phyloP scores from a whole-genome alignment of 2,329 filamentous ascomycete species.

The Sarocladium strictum region DNA sequence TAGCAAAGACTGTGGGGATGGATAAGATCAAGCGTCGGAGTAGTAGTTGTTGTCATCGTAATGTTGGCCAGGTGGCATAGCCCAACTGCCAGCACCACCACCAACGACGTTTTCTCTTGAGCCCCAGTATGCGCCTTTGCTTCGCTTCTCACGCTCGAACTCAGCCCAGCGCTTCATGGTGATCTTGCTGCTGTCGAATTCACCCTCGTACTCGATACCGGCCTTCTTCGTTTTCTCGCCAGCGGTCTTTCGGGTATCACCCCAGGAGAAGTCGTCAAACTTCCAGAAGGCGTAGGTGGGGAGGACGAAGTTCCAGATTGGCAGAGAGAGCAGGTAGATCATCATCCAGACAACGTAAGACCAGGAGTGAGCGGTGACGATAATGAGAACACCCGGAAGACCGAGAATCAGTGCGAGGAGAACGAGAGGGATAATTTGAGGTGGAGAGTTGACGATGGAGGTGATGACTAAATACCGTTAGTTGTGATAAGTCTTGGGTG shows the following conservation, averaged over 20 bases:
- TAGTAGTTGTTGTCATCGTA: slow-evolving; percentile 49
- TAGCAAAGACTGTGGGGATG: neutral
- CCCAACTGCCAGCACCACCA: slow-evolving; percentile 33
- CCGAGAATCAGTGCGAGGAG: slow-evolving; percentile 87
- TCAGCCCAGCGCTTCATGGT: slow-evolving; percentile 99
- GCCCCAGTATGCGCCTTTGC: slow-evolving; percentile 45
- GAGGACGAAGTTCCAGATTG: slow-evolving; percentile 96
- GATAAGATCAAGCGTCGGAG: slow-evolving; percentile 39
- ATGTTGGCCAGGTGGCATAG: slow-evolving; percentile 34
- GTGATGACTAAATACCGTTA: slow-evolving; percentile 58
- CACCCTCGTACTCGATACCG: slow-evolving; percentile 82
- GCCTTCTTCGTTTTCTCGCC: slow-evolving; percentile 85
- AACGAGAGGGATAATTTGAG: slow-evolving; percentile 85
- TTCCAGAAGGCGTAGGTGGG: slow-evolving; percentile 98
- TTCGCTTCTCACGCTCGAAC: slow-evolving; percentile 68
- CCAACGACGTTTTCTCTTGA: slow-evolving; percentile 44
- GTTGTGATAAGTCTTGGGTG: neutral
- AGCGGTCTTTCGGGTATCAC: slow-evolving; percentile 91
- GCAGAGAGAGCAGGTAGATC: slow-evolving; percentile 87
- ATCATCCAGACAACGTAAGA: slow-evolving; percentile 96
- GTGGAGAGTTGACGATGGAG: slow-evolving; percentile 69
- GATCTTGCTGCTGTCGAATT: slow-evolving; percentile 98
- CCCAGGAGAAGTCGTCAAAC: slow-evolving; percentile 99
- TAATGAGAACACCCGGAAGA: slow-evolving; percentile 84
- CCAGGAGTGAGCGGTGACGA: slow-evolving; percentile 88